Base-by-base conservation (phyloP, 2,329 filamentous ascomycete species). In the Pestalotiopsis sp. region DNA sequence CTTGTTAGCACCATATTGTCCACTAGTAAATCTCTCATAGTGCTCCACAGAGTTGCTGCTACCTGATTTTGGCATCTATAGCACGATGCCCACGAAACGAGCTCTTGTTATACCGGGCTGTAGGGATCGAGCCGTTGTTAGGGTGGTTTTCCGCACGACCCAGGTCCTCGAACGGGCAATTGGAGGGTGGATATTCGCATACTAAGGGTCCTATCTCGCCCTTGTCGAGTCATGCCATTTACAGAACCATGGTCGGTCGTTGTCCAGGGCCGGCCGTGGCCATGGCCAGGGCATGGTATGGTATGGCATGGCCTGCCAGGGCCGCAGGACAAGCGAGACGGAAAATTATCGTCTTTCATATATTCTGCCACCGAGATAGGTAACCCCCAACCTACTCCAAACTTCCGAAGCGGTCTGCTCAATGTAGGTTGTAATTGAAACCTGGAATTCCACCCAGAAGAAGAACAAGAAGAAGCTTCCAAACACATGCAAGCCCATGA, bases 221-320 rank as follows among this genome's bases (percentile, higher is more conserved):
- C 59, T 36, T 62, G 31, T 36, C 59, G 59, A 62, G 59, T 62
- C 59, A 62, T 62, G 59, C 59, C 25, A 62, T 17, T 62, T 36
- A 31, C 27, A 36, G n/a, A 14, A 14, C 14, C n/a, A 27, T 38
- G 27, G n/a, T 62, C 25, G 31, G 27, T 36, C 31, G 31, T 36
- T 36, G 31, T 36, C 31, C 31, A 36, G 31, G 31, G 31, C 31
- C 9, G 31, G 31, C 31, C 31, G 7, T 36, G 31, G 31, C 31
- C 31, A 6, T 36, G 31, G 5, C 31, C 31, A 36, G 31, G 31
- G 31, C 31, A 36, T 36, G 31, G 31, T 36, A 27, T 27, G 25
- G 25, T 27, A 36, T 36, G 31, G 31, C 31, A 9, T 36, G 31
- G 31, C 31, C 31, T 36, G 6, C 57, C 57, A 59, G 23, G 57